A percentile compares a stretch with the other conserved stretches of the same genome.
Evolutionary conservation across 2,329 filamentous ascomycete species (phyloP).

Genomic region (Leptosphaerulina australis): DNA sequence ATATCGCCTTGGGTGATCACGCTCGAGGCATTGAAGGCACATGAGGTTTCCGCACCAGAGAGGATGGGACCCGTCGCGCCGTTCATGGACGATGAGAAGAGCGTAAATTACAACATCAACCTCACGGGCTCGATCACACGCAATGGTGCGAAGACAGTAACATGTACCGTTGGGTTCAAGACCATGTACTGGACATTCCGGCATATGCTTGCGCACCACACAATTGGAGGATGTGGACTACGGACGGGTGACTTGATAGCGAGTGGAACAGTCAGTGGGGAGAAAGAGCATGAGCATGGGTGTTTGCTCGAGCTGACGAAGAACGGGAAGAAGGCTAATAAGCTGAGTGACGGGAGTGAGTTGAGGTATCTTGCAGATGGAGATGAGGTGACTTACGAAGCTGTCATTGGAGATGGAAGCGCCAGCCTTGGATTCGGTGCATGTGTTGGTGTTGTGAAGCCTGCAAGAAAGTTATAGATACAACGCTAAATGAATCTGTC

Average conservation of each 20-base stretch:
- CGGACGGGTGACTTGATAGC: slow-evolving; percentile 53
- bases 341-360: slow-evolving; percentile 38
- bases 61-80: slow-evolving; percentile 29
- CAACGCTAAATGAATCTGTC: no score
- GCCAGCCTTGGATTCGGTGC: slow-evolving; percentile 51
- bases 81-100: slow-evolving; percentile 34
- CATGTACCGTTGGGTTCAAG: slow-evolving; percentile 43
- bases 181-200: slow-evolving; percentile 56
- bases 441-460: slow-evolving; percentile 45
- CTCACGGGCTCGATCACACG: slow-evolving; percentile 32
- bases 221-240: slow-evolving; percentile 51
- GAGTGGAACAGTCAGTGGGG: slow-evolving; percentile 53
- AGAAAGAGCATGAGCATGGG: slow-evolving; percentile 47
- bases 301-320: slow-evolving; percentile 52
- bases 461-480: slow-evolving; percentile 24
- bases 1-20: slow-evolving; percentile 69
- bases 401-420: slow-evolving; percentile 42
- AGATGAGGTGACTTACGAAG: slow-evolving; percentile 49
- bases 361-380: slow-evolving; percentile 52
- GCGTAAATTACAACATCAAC: slow-evolving; percentile 35
- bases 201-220: slow-evolving; percentile 54
- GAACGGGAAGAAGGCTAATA: slow-evolving; percentile 42
- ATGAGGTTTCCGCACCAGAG: slow-evolving; percentile 29
- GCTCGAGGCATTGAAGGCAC: slow-evolving; percentile 60
- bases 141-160: slow-evolving; percentile 25